phyloP scores from a whole-genome alignment of 2,329 filamentous ascomycete species.

The Macroventuria anomochaeta region DNA sequence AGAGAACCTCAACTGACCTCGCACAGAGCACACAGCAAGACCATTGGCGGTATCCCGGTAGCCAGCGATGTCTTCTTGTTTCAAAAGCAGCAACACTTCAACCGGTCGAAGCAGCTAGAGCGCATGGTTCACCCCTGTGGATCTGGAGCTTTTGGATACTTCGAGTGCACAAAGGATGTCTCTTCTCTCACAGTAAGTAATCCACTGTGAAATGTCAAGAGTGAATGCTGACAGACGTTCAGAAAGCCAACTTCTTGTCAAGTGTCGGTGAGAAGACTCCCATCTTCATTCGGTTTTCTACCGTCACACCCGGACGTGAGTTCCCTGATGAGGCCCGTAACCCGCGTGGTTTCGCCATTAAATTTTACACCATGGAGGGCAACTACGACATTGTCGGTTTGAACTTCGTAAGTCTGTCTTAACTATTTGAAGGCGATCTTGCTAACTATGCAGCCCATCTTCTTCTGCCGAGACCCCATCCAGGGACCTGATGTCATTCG shows the following conservation, averaged over 20 bases:
- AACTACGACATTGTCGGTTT: conserved; percentile 59
- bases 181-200: conserved; percentile 36
- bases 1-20: background rate
- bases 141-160: conserved; percentile 56
- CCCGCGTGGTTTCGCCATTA: conserved; percentile 58
- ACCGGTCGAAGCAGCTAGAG: conserved; percentile 60
- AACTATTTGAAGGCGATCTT: background rate
- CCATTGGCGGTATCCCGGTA: conserved; percentile 59
- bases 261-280: conserved; percentile 52
- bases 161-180: conserved; percentile 54
- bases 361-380: conserved; percentile 58
- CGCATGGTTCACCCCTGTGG: conserved; percentile 53
- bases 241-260: conserved; percentile 53
- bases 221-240: background rate
- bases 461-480: conserved; percentile 59
- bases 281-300: conserved; percentile 55
- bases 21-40: conserved; percentile 57
- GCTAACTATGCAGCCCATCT: conserved; percentile 48
- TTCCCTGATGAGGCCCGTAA: conserved; percentile 56
- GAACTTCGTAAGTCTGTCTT: conserved; percentile 48
- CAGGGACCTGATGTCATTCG: conserved; percentile 58
- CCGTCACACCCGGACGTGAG: conserved; percentile 53
- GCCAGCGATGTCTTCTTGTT: conserved; percentile 60
- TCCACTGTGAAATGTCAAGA: background rate
- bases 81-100: conserved; percentile 64